These are phyloP conservation scores for Arthrobotrys iridis DNA, from an alignment of 2,329 filamentous ascomycete genomes.

Conservation along the genomic window DNA sequence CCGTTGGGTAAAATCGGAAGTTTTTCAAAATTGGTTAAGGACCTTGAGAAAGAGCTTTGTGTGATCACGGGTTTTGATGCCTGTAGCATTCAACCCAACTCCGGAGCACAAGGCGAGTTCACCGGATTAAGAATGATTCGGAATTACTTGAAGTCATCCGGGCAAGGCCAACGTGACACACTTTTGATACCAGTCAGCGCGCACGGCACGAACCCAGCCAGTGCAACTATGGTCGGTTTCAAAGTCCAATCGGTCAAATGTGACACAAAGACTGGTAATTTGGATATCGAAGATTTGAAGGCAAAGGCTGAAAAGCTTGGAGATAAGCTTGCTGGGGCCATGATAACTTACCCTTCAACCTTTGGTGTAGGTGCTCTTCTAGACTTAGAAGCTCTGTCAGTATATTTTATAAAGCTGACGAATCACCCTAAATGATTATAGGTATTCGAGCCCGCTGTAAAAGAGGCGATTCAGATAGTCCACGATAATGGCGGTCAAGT, in stretches of 20 bases:
- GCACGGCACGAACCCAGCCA: slow-evolving; percentile 95
- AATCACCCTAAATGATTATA: background rate
- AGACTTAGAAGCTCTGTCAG: background rate
- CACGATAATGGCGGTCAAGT: slow-evolving; percentile 90
- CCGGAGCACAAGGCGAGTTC: slow-evolving; percentile 94
- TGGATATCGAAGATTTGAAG: slow-evolving; percentile 85
- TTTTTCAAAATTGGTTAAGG: slow-evolving; percentile 75
- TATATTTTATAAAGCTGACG: background rate
- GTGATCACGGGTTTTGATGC: slow-evolving; percentile 88
- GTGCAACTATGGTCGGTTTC: slow-evolving; percentile 95
- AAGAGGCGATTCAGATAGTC: slow-evolving; percentile 83
- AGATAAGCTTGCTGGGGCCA: slow-evolving; percentile 87
- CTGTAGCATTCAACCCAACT: slow-evolving; percentile 93
- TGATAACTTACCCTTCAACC: slow-evolving; percentile 96
- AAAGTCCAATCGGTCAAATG: slow-evolving; percentile 92
- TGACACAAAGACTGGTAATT: slow-evolving; percentile 83
- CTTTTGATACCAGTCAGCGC: slow-evolving; percentile 95
- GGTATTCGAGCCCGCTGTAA: slow-evolving; percentile 87
- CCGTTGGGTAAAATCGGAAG: slow-evolving; percentile 72
- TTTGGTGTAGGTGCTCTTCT: slow-evolving; percentile 70
- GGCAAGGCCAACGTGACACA: slow-evolving; percentile 79
- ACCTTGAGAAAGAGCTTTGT: slow-evolving; percentile 78
- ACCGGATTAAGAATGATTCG: slow-evolving; percentile 87
- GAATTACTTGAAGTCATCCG: slow-evolving; percentile 78
- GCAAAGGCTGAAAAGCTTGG: slow-evolving; percentile 89